Evolutionary conservation across 1,284 basidiomycete species (phyloP), one percentile per base, ranked within the genome.

Genomic region (Marasmius sp.): DNA sequence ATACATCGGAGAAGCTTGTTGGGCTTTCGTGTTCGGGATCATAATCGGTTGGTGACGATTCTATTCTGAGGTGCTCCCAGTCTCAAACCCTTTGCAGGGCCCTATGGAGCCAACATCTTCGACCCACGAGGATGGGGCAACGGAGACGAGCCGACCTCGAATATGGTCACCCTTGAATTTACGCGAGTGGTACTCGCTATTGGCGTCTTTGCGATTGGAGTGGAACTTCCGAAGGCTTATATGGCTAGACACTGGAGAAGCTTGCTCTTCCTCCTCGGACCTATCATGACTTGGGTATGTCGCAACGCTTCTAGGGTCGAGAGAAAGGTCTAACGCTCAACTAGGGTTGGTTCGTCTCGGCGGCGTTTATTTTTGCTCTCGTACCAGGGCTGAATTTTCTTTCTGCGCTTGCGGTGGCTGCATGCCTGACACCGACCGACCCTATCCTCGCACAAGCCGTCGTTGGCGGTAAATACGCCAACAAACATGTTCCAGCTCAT

Each of bases 401-500:
- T 45, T 92, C 93, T 4, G 86, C 89, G 54, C 83, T 98, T 65
- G 93, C 93, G 57, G 87, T 98, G 59, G 95, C 93, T 16, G 95
- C 97, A 0, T 97, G 94, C 74, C 86, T 98, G 33, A 98, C 97
- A 0, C 97, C 97, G 0, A 98, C 97, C 10, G 97, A 99, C 76
- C 97, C 97, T 18, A 95, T 95, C 67, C 83, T 95, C 41, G 92
- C 94, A 1, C 92, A 93, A 22, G 92, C 90, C 2, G 87, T 99
- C 60, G 92, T 99, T 14, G 97, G 97, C 71, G 97, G 97, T 58
- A 97, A 95, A 76, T 99, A 97, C 79, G 97, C 97, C 2, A 93
- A 99, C 74, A 97, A 98, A 72, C 97, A 99, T 70, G 97, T 99
- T 16, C 97, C 97, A 0, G 90, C 94, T 0, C 97, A 99, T 74